These are phyloP conservation scores for Russula earlei DNA, from an alignment of 768 basidiomycete species.

Conservation along the genomic window DNA sequence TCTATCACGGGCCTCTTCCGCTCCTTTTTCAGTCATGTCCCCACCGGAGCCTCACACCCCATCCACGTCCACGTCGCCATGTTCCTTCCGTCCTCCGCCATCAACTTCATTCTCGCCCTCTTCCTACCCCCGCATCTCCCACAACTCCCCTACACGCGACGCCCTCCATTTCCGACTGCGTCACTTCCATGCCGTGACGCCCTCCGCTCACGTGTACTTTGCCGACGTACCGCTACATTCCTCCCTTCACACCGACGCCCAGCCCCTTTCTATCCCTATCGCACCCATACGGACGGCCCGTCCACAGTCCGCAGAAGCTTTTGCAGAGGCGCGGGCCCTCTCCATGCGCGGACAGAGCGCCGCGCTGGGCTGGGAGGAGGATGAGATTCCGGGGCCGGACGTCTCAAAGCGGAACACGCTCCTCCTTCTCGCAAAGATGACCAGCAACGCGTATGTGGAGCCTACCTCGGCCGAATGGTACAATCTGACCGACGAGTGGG, in stretches of 20 bases:
- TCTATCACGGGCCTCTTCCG: no score
- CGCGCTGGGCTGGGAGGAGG: constrained; percentile 51
- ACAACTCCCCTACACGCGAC: not conserved
- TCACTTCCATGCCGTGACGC: constrained; percentile 46
- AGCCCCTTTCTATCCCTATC: constrained; percentile 36
- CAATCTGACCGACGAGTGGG: constrained; percentile 52
- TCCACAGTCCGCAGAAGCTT: constrained; percentile 35
- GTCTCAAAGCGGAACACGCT: constrained; percentile 63
- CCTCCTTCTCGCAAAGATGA: constrained; percentile 79
- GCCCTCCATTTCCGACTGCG: constrained; percentile 42
- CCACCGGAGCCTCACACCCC: not conserved
- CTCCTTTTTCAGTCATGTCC: not conserved
- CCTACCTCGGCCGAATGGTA: constrained; percentile 58
- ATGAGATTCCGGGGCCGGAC: constrained; percentile 61
- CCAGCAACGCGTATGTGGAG: constrained; percentile 67
- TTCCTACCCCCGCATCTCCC: not conserved
- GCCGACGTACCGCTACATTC: constrained; percentile 33
- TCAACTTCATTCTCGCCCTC: not conserved
- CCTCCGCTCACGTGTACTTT: constrained; percentile 42
- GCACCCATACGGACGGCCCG: constrained; percentile 33
- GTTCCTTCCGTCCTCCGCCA: not conserved
- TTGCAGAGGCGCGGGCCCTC: constrained; percentile 29
- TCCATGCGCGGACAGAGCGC: constrained; percentile 34
- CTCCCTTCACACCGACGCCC: constrained; percentile 6
- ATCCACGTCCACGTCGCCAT: not conserved